phyloP scores from a whole-genome alignment of 805 yeast genomes.

The Candida ficus region DNA sequence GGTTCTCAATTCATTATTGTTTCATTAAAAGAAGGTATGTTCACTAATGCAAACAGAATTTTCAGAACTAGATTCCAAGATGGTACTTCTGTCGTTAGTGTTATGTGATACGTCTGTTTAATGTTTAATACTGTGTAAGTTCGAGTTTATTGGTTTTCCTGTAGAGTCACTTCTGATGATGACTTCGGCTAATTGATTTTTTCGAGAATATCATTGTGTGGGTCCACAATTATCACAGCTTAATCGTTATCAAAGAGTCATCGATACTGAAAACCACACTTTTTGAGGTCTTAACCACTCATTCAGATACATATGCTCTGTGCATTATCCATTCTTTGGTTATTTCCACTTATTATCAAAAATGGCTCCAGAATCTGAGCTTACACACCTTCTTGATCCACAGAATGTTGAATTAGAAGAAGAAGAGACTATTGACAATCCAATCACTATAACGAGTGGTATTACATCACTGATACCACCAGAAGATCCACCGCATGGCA shows the following conservation, averaged over 20 bases:
- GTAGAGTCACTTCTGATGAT: too few relatives aligned
- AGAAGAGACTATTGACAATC: conserved; percentile 12
- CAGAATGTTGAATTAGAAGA: conserved; percentile 10
- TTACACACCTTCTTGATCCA: conserved; percentile 2
- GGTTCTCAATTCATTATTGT: conserved; percentile 97
- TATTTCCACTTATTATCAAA: neutral
- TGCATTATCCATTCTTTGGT: neutral
- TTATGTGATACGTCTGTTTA: conserved; percentile 39
- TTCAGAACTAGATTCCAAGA: conserved; percentile 93
- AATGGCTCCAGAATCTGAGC: conserved; percentile 1
- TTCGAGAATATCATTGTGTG: too few relatives aligned
- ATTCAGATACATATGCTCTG: neutral
- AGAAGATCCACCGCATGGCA: conserved; percentile 50
- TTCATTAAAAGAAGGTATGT: conserved; percentile 96
- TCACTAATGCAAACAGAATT: conserved; percentile 91
- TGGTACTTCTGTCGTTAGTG: conserved; percentile 88
- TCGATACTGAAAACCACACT: too few relatives aligned
- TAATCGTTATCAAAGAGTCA: neutral
- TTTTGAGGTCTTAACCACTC: neutral
- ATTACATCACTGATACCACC: conserved; percentile 6
- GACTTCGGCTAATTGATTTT: too few relatives aligned
- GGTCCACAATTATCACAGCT: neutral
- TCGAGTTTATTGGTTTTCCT: too few relatives aligned
- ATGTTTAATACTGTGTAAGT: too few relatives aligned
- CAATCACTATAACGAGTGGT: conserved; percentile 2